Percentiles rank a stretch among this genome's conserved stretches.
Evolutionary conservation across 2,329 filamentous ascomycete genomes (phyloP).

Genomic region (Colletotrichum musicola): DNA sequence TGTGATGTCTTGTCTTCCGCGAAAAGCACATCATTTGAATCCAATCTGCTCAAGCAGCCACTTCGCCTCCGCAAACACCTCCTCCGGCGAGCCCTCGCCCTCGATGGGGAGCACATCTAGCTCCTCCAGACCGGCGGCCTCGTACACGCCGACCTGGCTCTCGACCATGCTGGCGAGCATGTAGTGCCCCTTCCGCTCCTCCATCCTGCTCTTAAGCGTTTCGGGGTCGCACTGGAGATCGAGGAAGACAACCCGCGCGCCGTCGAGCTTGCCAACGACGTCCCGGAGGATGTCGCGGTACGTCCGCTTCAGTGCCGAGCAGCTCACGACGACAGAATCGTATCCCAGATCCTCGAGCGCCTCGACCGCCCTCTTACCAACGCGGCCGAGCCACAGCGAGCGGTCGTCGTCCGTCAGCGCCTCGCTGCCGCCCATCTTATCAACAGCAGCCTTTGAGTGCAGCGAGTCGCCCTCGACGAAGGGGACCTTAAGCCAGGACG

Average conservation of each 20-base stretch:
- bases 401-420: slow-evolving; percentile 51
- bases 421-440: slow-evolving; percentile 47
- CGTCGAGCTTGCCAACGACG: slow-evolving; percentile 26
- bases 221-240: slow-evolving; percentile 50
- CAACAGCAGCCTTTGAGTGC: slow-evolving; percentile 48
- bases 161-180: slow-evolving; percentile 53
- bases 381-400: slow-evolving; percentile 46
- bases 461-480: slow-evolving; percentile 57
- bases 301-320: slow-evolving; percentile 51
- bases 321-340: slow-evolving; percentile 50
- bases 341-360: slow-evolving; percentile 45
- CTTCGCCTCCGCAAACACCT: slow-evolving; percentile 40
- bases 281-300: slow-evolving; percentile 51
- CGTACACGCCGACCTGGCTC: slow-evolving; percentile 49
- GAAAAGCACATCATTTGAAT: neutral
- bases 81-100: slow-evolving; percentile 30
- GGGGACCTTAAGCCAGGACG: slow-evolving; percentile 45
- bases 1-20: too few species aligned
- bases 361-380: slow-evolving; percentile 43
- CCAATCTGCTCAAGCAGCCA: slow-evolving; percentile 39
- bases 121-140: slow-evolving; percentile 46
- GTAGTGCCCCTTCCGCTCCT: slow-evolving; percentile 49
- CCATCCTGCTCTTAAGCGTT: slow-evolving; percentile 46
- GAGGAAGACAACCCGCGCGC: slow-evolving; percentile 48
- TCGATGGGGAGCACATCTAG: slow-evolving; percentile 51